phyloP scores from a whole-genome alignment of 129 eudicot species.

The Flaveria sonorensis region DNA sequence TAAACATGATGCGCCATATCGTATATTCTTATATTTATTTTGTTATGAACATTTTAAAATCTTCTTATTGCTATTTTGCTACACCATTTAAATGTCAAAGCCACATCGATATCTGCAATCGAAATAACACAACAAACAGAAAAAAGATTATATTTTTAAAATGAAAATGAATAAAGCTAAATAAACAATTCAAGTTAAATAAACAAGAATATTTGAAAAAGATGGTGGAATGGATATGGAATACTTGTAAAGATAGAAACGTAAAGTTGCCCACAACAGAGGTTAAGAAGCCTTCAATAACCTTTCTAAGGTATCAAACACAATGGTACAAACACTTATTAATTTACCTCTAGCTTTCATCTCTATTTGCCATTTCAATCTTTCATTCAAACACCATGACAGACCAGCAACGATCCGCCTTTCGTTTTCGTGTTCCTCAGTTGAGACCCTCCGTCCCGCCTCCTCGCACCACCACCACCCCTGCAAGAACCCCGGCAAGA shows the following conservation, averaged over 20 bases:
- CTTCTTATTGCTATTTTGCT: too few relatives aligned
- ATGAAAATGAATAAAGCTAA: too few relatives aligned
- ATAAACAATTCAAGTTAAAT: neutral
- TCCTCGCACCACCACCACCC: constrained; percentile 28
- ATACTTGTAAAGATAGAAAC: constrained; percentile 37
- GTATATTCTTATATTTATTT: too few relatives aligned
- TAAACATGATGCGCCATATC: too few relatives aligned
- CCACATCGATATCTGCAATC: too few relatives aligned
- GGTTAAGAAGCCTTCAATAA: constrained; percentile 29
- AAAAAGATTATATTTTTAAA: too few relatives aligned
- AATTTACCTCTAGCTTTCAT: constrained; percentile 22
- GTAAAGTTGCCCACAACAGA: constrained; percentile 30
- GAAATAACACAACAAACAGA: too few relatives aligned
- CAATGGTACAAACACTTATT: constrained; percentile 15
- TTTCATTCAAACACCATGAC: constrained; percentile 39
- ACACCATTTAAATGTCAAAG: too few relatives aligned
- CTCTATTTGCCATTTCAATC: neutral
- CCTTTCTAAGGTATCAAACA: constrained; percentile 46
- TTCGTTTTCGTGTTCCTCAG: constrained; percentile 63
- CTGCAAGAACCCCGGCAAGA: constrained; percentile 13
- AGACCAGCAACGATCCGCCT: constrained; percentile 33
- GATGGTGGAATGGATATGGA: constrained; percentile 25
- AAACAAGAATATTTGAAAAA: constrained; percentile 19
- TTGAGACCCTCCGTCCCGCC: constrained; percentile 39
- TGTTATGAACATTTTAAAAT: too few relatives aligned